phyloP scores from a whole-genome alignment of 441 rosid genomes.

The Erodium texanum region DNA sequence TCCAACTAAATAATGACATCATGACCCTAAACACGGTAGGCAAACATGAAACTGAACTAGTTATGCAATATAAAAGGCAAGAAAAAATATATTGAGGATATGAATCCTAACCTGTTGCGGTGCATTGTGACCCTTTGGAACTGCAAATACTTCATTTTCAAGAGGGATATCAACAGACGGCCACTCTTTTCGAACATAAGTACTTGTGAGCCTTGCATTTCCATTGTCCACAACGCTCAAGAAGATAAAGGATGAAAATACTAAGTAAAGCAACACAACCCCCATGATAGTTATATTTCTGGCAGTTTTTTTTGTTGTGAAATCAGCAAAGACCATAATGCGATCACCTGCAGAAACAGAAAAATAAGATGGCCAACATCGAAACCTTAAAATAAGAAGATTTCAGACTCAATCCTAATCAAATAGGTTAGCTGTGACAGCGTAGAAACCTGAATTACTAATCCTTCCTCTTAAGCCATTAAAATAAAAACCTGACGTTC shows the following conservation, averaged over 20 bases:
- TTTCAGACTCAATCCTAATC: background rate
- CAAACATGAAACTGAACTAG: background rate
- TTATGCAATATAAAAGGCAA: no score
- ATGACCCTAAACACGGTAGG: background rate
- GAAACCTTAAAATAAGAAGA: background rate
- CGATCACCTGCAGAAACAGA: background rate
- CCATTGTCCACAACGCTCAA: conserved; percentile 29
- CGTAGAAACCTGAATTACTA: no score
- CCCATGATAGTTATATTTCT: background rate
- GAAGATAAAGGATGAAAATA: conserved; percentile 25
- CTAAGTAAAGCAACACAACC: conserved; percentile 2
- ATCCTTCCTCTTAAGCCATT: no score
- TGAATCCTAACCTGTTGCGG: conserved; percentile 47
- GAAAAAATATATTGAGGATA: no score
- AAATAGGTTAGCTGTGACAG: no score
- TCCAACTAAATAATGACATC: conserved; percentile 2
- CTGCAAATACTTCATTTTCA: conserved; percentile 41
- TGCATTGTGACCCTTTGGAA: conserved; percentile 56
- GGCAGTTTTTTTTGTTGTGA: no score
- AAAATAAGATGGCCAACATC: background rate
- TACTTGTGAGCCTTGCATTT: conserved; percentile 42
- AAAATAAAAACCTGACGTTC: background rate
- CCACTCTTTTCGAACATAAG: conserved; percentile 45
- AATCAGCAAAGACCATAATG: no score
- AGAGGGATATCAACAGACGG: conserved; percentile 59